These are phyloP conservation scores for Pichia gijzeniarum DNA, from an alignment of 805 yeast species.

Conservation along the genomic window DNA sequence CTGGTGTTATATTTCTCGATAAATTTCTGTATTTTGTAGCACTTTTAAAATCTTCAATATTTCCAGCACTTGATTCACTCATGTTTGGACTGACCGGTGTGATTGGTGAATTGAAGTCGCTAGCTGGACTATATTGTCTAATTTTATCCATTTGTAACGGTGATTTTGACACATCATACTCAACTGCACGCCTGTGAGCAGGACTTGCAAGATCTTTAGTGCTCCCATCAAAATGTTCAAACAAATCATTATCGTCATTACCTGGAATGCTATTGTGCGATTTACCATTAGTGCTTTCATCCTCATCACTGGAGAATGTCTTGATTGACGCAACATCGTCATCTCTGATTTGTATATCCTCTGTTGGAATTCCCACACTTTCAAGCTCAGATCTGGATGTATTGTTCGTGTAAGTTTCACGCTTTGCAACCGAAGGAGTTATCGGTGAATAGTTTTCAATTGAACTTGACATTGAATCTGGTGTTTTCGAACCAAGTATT, in stretches of 20 bases:
- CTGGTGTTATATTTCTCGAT: conserved; percentile 12
- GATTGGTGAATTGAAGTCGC: not conserved
- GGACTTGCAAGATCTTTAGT: conserved; percentile 11
- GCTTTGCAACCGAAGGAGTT: conserved; percentile 8
- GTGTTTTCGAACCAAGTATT: conserved; percentile 3
- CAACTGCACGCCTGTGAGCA: not conserved
- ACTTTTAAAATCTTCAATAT: conserved; percentile 2
- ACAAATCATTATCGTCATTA: conserved; percentile 10
- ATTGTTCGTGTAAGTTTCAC: conserved; percentile 4
- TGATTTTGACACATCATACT: not conserved
- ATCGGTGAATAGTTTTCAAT: conserved; percentile 11
- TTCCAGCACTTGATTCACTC: not conserved
- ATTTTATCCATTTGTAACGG: conserved; percentile 1
- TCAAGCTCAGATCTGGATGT: not conserved
- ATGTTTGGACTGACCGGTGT: not conserved
- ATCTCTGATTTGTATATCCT: not conserved
- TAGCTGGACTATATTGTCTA: not conserved
- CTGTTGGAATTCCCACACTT: not conserved
- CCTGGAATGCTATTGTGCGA: not conserved
- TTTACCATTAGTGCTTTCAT: not conserved
- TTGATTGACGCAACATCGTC: not conserved
- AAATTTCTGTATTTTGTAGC: conserved; percentile 1
- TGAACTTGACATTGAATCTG: conserved; percentile 9
- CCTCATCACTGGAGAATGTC: conserved; percentile 15
- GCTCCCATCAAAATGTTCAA: conserved; percentile 14